These are phyloP conservation scores for Fusarium pseudoanthophilum DNA, from an alignment of 2,329 filamentous ascomycete species.

Conservation along the genomic window DNA sequence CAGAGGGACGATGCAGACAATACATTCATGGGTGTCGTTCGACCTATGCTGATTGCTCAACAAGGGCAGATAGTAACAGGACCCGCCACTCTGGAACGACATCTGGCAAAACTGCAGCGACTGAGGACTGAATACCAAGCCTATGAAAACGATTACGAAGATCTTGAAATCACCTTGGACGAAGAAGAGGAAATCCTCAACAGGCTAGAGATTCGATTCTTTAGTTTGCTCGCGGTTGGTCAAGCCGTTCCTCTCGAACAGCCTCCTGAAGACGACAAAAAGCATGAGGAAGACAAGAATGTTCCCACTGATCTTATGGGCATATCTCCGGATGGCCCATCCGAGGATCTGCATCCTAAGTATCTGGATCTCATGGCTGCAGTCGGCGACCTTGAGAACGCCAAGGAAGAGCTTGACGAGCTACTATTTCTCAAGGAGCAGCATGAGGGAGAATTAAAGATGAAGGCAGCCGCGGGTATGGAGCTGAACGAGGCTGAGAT, in stretches of 20 bases:
- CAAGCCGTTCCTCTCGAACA: conserved; percentile 29
- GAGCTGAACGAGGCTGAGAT: conserved; percentile 51
- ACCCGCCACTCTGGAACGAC: conserved; percentile 42
- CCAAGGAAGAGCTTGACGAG: conserved; percentile 59
- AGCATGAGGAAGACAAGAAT: conserved; percentile 26
- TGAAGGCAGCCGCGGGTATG: conserved; percentile 46
- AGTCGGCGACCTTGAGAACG: conserved; percentile 58
- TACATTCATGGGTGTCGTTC: conserved; percentile 53
- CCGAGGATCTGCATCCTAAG: conserved; percentile 59
- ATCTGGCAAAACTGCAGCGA: conserved; percentile 51
- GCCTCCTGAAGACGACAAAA: conserved; percentile 2
- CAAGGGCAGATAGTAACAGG: conserved; percentile 34
- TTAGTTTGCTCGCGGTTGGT: conserved; percentile 51
- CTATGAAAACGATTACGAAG: conserved; percentile 52
- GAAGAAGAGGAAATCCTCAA: conserved; percentile 51
- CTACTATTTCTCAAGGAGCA: conserved; percentile 53
- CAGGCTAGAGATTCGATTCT: conserved; percentile 52
- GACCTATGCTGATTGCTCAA: conserved; percentile 50
- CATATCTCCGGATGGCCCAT: conserved; percentile 49
- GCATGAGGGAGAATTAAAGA: conserved; percentile 51
- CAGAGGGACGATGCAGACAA: conserved; percentile 53
- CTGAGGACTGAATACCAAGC: conserved; percentile 53
- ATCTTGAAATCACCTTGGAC: conserved; percentile 49
- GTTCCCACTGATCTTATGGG: conserved; percentile 50
- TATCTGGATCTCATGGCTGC: conserved; percentile 57